phyloP scores from a whole-genome alignment of 2,329 filamentous ascomycete genomes.

The Colletotrichum gloeosporioides region DNA sequence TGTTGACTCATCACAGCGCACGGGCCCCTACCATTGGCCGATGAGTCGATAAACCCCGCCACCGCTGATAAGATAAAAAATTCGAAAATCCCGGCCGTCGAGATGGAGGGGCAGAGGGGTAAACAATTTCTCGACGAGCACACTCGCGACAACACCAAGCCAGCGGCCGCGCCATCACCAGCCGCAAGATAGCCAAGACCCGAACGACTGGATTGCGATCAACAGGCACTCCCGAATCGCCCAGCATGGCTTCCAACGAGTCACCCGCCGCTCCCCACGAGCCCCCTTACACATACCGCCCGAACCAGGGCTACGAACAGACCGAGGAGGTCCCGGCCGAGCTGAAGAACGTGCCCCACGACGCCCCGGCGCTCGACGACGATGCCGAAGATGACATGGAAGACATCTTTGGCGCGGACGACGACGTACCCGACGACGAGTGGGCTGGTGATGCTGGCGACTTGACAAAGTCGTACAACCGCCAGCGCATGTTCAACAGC shows the following conservation, averaged over 20 bases:
- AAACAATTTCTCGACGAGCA: neutral
- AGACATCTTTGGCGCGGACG: constrained; percentile 59
- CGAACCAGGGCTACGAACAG: constrained; percentile 48
- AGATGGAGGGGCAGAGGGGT: constrained; percentile 12
- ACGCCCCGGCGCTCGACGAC: neutral
- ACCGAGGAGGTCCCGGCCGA: constrained; percentile 30
- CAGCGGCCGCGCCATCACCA: neutral
- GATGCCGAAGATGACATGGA: constrained; percentile 42
- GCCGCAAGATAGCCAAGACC: neutral
- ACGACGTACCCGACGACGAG: constrained; percentile 64
- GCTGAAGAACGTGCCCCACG: constrained; percentile 2
- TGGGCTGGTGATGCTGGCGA: constrained; percentile 67
- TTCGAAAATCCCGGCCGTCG: neutral
- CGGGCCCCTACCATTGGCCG: neutral
- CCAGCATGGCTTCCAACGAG: constrained; percentile 15
- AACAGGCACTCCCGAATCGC: neutral
- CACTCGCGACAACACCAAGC: neutral
- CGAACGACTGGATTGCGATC: neutral
- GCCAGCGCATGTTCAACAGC: constrained; percentile 73
- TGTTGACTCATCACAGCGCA: constrained; percentile 17
- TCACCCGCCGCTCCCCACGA: constrained; percentile 49
- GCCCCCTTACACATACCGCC: constrained; percentile 48
- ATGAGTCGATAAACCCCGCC: constrained; percentile 5
- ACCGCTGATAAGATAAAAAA: constrained; percentile 22
- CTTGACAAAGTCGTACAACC: constrained; percentile 87